These are phyloP conservation scores for Elsinoe batatas DNA, from an alignment of 2,329 filamentous ascomycete species.

Conservation along the genomic window DNA sequence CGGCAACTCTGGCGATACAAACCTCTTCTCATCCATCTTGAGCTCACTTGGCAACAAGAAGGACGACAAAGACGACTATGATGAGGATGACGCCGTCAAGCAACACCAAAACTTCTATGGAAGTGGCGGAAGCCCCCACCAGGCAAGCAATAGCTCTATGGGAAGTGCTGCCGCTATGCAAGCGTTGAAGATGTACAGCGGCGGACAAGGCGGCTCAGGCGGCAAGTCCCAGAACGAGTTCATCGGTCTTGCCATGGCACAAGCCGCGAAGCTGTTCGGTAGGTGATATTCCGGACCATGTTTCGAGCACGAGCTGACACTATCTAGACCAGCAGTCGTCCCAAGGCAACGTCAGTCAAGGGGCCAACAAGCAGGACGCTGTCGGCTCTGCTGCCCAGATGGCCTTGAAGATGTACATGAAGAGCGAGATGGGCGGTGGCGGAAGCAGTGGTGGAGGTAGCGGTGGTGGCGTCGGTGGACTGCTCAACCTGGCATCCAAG, in stretches of 20 bases:
- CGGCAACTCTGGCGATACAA: constrained; percentile 39
- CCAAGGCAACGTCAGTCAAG: constrained; percentile 42
- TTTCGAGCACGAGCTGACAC: not conserved
- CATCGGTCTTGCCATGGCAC: constrained; percentile 75
- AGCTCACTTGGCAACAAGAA: constrained; percentile 46
- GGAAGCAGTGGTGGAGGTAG: constrained; percentile 38
- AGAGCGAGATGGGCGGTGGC: constrained; percentile 50
- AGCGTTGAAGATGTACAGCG: constrained; percentile 64
- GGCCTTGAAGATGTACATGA: constrained; percentile 85
- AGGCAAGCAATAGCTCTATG: constrained; percentile 34
- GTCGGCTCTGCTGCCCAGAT: constrained; percentile 72
- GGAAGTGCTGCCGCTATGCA: constrained; percentile 71
- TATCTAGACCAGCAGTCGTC: constrained; percentile 42
- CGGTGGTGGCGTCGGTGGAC: constrained; percentile 37
- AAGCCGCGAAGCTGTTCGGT: constrained; percentile 68
- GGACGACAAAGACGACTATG: constrained; percentile 43
- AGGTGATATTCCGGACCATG: constrained; percentile 1
- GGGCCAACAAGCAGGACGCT: constrained; percentile 68
- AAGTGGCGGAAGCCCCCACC: constrained; percentile 39
- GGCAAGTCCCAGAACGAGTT: constrained; percentile 60
- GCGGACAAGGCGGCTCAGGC: constrained; percentile 28
- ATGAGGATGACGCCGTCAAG: constrained; percentile 57
- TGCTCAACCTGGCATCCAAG: constrained; percentile 52
- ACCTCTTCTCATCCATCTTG: constrained; percentile 48
- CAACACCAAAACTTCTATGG: constrained; percentile 70